Base-by-base conservation (phyloP, 1,284 basidiomycete genomes). In the Takashimella koratensis region DNA sequence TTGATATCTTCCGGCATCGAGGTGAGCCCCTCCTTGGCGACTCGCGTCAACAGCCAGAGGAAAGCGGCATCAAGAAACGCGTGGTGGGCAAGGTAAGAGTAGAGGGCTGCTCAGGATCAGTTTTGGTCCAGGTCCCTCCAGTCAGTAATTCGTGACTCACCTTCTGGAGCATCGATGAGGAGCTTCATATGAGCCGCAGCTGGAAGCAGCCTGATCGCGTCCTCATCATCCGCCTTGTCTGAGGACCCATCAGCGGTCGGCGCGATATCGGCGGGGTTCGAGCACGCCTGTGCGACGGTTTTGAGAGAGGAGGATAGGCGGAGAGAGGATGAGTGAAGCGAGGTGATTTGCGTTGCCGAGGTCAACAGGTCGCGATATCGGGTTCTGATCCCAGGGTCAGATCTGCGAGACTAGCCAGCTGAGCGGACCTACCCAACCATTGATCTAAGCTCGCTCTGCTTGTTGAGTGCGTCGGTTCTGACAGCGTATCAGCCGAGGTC, bases 281-380 rank as follows among this genome's bases (percentile, higher is more conserved):
- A 41, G 41, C 73, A 76, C 4, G 68, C 54, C 16, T 55, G 51
- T 2, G 66, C 62, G 26, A 77, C 65, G 4, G 64, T 59, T 23
- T 67, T 57, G 26, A 77, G 60, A 58, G 78, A 36, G 60, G 73
- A 41, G 3, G 73, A 73, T n/a, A 76, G 59, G 21, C 68, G 56
- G 77, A 85, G 55, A 68, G 79, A 74, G 26, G 79, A 78, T 41
- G 80, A 82, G 56, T 73, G 75, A 16, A 76, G 59, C 3, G 73
- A 81, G 26, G 90, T 86, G 49, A 94, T 94, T 8, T 90, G 90
- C 1, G 88, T 84, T 0, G 92, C 93, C 0, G 92, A 90, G 64
- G 92, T 87, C 19, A 97, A 79, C 21, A 96, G 81, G 74, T 97
- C 93, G 48, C 93, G 86, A 76, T 97, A 96, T 58, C 92, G 85